Conservation (phyloP, 768 basidiomycete genomes). For the Kondoa subrosea region DNA sequence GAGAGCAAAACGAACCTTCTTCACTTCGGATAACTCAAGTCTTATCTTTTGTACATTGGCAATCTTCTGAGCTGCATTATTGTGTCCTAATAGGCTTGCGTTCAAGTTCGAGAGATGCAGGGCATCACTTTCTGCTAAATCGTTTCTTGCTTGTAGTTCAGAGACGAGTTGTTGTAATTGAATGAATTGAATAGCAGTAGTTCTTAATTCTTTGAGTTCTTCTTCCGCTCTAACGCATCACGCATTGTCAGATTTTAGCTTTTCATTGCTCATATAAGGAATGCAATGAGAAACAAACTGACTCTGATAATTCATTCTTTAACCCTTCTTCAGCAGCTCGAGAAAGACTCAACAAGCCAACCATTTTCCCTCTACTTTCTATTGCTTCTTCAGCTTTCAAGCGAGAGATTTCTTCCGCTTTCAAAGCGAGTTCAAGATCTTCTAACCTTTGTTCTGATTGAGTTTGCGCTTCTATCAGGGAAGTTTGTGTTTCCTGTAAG, state of each 20-base stretch:
- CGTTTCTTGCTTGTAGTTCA: slow-evolving; percentile 38
- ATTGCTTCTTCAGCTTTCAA: neutral
- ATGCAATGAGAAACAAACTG: slow-evolving; percentile 29
- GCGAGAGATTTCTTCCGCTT: slow-evolving; percentile 15
- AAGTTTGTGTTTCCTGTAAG: neutral
- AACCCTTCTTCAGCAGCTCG: slow-evolving; percentile 45
- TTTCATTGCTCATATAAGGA: neutral
- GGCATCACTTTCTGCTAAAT: slow-evolving; percentile 64
- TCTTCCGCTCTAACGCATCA: neutral
- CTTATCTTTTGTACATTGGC: slow-evolving; percentile 71
- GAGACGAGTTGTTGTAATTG: slow-evolving; percentile 11
- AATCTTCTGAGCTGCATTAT: slow-evolving; percentile 69
- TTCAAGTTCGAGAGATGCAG: slow-evolving; percentile 60
- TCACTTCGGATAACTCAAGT: slow-evolving; percentile 57
- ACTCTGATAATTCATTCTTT: slow-evolving; percentile 53
- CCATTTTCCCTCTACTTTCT: slow-evolving; percentile 6
- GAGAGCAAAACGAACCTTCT: slow-evolving; percentile 44
- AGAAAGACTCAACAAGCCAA: slow-evolving; percentile 14
- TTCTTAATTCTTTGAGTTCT: neutral
- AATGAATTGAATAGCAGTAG: neutral
- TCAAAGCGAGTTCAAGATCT: slow-evolving; percentile 10
- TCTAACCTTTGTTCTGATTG: slow-evolving; percentile 37
- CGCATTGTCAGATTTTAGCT: too few relatives aligned
- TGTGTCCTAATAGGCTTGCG: slow-evolving; percentile 66
- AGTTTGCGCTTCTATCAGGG: slow-evolving; percentile 39